Conservation (phyloP, 106 monocot species). For the Apostasia ramifera region DNA sequence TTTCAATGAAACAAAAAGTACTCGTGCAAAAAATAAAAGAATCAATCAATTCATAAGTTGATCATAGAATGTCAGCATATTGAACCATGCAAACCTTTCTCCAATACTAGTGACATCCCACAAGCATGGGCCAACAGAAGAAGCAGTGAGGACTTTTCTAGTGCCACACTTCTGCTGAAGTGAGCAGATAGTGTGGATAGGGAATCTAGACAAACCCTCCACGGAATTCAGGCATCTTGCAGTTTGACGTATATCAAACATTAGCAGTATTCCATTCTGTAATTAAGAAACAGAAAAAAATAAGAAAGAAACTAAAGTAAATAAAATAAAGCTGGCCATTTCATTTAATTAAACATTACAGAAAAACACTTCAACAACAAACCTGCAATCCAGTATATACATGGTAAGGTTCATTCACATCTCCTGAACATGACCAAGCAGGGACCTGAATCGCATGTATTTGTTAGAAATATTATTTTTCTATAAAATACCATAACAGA, state of each 20-base stretch:
- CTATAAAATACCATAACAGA: too few species aligned
- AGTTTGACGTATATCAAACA: constrained; percentile 91
- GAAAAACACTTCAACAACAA: constrained; percentile 7
- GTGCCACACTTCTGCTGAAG: constrained; percentile 11
- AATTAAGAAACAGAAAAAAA: background rate
- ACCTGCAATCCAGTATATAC: constrained; percentile 96
- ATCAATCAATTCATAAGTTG: background rate
- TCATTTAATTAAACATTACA: background rate
- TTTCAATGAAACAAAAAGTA: background rate
- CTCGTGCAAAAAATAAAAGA: background rate
- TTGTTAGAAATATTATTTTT: too few species aligned
- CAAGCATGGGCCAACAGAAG: constrained; percentile 72
- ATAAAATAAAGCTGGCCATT: background rate
- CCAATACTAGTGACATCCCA: constrained; percentile 47
- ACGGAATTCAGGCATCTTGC: constrained; percentile 36
- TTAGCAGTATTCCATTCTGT: constrained; percentile 71
- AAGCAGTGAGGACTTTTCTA: constrained; percentile 61
- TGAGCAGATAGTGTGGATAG: constrained; percentile 75
- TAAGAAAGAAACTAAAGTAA: too few species aligned
- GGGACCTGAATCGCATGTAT: constrained; percentile 32
- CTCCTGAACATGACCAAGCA: constrained; percentile 87
- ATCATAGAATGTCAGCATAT: background rate
- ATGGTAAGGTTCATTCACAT: constrained; percentile 37
- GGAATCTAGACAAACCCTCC: constrained; percentile 52
- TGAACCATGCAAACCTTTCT: constrained; percentile 35